Conservation (phyloP, 1,284 basidiomycete genomes). For the Ganoderma lucidum region DNA sequence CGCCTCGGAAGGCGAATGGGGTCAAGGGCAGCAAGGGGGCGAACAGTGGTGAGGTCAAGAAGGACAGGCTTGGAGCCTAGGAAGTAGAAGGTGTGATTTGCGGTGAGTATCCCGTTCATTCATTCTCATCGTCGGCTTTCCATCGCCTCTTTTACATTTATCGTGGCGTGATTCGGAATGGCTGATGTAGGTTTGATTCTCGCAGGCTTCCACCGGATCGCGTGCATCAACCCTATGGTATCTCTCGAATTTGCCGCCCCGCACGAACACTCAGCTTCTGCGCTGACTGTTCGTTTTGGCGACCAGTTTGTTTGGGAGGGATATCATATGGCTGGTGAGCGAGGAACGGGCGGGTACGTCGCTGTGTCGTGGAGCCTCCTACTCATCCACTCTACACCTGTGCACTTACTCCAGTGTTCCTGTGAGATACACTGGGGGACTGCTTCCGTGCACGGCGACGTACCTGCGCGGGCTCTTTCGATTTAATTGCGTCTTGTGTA, state of each 20-base stretch:
- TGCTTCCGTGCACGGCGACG: conserved; percentile 1
- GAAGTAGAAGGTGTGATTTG: conserved; percentile 8
- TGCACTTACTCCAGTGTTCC: neutral
- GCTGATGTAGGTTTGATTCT: neutral
- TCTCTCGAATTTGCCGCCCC: conserved; percentile 18
- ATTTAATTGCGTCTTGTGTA: too few relatives aligned
- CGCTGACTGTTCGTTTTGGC: conserved; percentile 1
- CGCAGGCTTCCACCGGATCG: conserved; percentile 9
- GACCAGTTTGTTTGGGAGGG: neutral
- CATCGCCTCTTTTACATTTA: neutral
- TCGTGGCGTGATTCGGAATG: neutral
- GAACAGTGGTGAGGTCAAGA: neutral
- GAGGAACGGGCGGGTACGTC: conserved; percentile 8
- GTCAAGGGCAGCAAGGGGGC: neutral
- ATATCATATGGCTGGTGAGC: conserved; percentile 4
- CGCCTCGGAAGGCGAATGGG: conserved; percentile 20
- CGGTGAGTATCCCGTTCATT: conserved; percentile 9
- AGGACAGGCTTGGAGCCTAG: neutral
- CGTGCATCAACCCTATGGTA: conserved; percentile 5
- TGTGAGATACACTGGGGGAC: neutral
- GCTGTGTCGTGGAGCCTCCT: neutral
- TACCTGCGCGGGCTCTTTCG: conserved; percentile 6
- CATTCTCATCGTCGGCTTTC: neutral
- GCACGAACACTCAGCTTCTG: neutral
- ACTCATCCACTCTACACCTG: too few relatives aligned